Base-by-base conservation (phyloP, 2,329 filamentous ascomycete genomes). In the Ophiocordyceps robertsii region DNA sequence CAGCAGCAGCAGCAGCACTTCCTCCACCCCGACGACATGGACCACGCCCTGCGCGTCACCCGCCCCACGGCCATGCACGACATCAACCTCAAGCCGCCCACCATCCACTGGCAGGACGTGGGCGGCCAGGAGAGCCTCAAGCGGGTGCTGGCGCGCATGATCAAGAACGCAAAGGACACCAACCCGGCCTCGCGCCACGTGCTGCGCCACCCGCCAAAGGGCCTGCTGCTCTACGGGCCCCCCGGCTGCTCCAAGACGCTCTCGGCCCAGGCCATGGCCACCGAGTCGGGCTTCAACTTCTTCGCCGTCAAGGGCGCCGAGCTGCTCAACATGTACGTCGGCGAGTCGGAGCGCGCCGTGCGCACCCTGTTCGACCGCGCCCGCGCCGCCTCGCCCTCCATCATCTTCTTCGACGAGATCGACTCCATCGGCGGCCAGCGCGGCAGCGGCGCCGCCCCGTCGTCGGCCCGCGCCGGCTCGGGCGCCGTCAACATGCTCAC, bases 341-440 rank as follows among this genome's bases (percentile, higher is more conserved):
- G 90, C 47, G 90, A 96, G 60, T 90, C 88, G 2, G 90, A 96
- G 64, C 78, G 87, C 11, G 81, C 83, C 8, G 75, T 95, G 36
- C 79, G 90, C 32, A 83, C 87, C 43, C 77, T 95, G 1, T 95
- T 96, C 58, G 75, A 81, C 42, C 84, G 89, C 52, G 90, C 90
- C 1, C 74, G 84, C 36, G 80, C 82, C n/a, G 89, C 88, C 9
- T 80, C 81, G 41, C 90, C 90, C 0, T 88, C 84, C 57, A 90
- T 95, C 62, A 88, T 96, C 53, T 96, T 95, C 70, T 95, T 95
- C 51, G 89, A 96, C 58, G 89, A 96, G 60, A 92, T 96, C 52
- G 89, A 96, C 63, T 80, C 85, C 5, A 90, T 96, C 48, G 84
- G 61, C 54, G 81, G 65, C 2, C 66, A 69, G 43, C 64, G 72